Conservation (phyloP, 2,329 filamentous ascomycete genomes). For the Lachnellula subtilissima region DNA sequence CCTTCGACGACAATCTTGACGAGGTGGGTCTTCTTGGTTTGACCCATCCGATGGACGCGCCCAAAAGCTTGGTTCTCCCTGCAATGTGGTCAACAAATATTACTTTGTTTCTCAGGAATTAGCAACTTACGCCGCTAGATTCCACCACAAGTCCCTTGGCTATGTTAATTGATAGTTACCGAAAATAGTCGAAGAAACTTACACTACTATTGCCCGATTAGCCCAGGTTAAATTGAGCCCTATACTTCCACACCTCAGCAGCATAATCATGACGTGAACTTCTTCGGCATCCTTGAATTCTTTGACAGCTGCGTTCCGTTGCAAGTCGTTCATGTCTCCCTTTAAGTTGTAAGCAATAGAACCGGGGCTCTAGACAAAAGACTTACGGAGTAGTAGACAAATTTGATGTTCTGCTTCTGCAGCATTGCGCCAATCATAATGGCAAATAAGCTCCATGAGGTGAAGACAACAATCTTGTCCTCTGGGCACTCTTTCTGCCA, state of each 20-base stretch:
- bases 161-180: not conserved
- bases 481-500: not conserved
- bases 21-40: constrained; percentile 52
- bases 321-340: constrained; percentile 41
- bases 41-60: constrained; percentile 59
- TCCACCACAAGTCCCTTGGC: not conserved
- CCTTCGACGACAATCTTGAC: constrained; percentile 49
- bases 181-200: not conserved
- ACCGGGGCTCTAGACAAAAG: not conserved
- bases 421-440: not conserved
- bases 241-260: constrained; percentile 48
- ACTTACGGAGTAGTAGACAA: not conserved
- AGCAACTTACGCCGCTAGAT: not conserved
- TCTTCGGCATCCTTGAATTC: constrained; percentile 38
- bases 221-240: constrained; percentile 53
- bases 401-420: not conserved
- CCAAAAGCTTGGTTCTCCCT: constrained; percentile 53
- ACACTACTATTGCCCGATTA: constrained; percentile 17
- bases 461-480: not conserved
- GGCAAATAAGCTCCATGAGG: not conserved
- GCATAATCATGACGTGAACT: constrained; percentile 40
- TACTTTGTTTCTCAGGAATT: not conserved
- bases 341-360: not conserved
- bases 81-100: not conserved
- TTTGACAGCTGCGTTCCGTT: constrained; percentile 38